Evolutionary conservation across 2,329 filamentous ascomycete species (phyloP).

Genomic region (Thielaviopsis punctulata): DNA sequence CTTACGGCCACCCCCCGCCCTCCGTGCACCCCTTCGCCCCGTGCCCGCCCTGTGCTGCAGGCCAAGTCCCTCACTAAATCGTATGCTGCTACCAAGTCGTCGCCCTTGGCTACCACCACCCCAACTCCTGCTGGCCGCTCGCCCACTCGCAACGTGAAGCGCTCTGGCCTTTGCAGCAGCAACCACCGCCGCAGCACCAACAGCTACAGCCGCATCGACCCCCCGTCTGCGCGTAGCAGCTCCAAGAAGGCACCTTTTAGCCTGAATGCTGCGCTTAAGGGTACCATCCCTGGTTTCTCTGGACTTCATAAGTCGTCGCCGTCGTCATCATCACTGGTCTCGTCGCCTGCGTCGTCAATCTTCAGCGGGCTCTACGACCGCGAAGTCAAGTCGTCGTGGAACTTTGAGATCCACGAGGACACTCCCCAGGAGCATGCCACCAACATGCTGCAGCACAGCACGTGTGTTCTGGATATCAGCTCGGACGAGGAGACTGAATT

Average conservation of each 20-base stretch:
- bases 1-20: slow-evolving; percentile 20
- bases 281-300: slow-evolving; percentile 49
- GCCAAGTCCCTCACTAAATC: slow-evolving; percentile 33
- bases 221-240: slow-evolving; percentile 40
- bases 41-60: slow-evolving; percentile 29
- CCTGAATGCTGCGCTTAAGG: slow-evolving; percentile 66
- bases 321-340: slow-evolving; percentile 7
- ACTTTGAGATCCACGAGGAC: slow-evolving; percentile 91
- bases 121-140: slow-evolving; percentile 66
- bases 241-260: slow-evolving; percentile 52
- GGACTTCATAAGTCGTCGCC: slow-evolving; percentile 20
- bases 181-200: slow-evolving; percentile 40
- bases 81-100: slow-evolving; percentile 28
- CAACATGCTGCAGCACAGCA: slow-evolving; percentile 82
- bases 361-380: slow-evolving; percentile 22
- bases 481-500: slow-evolving; percentile 63
- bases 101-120: slow-evolving; percentile 24
- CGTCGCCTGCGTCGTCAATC: slow-evolving; percentile 18
- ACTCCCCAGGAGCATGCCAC: slow-evolving; percentile 79
- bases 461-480: slow-evolving; percentile 71
- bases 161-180: slow-evolving; percentile 48
- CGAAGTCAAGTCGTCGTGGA: slow-evolving; percentile 52
- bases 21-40: slow-evolving; percentile 17
- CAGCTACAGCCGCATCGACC: slow-evolving; percentile 54
- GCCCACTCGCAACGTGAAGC: slow-evolving; percentile 48